Evolutionary conservation across 2,329 filamentous ascomycete genomes (phyloP).

Genomic region (Orbilia ellipsospora): DNA sequence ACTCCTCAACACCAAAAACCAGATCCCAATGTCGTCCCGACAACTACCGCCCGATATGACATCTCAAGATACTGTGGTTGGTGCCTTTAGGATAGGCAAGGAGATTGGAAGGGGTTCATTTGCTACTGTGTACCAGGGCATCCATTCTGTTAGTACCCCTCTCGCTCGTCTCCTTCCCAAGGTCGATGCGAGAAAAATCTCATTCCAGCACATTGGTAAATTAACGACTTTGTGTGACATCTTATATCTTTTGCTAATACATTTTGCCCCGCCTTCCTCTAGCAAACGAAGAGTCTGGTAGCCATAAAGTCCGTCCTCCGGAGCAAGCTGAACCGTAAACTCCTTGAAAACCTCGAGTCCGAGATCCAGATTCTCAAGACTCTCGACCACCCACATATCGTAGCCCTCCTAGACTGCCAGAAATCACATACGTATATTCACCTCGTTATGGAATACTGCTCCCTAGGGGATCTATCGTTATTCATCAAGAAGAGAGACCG

Average conservation of each 20-base stretch:
- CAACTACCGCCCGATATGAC: slow-evolving; percentile 50
- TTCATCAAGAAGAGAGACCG: slow-evolving; percentile 96
- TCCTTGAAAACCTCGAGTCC: slow-evolving; percentile 93
- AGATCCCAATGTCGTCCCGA: slow-evolving; percentile 45
- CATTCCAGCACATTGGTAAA: slow-evolving; percentile 24
- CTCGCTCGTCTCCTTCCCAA: slow-evolving; percentile 14
- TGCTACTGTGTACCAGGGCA: slow-evolving; percentile 90
- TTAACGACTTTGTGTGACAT: slow-evolving; percentile 18
- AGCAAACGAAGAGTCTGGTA: slow-evolving; percentile 84
- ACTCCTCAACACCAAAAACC: not conserved
- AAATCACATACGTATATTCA: slow-evolving; percentile 90
- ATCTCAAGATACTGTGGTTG: slow-evolving; percentile 53
- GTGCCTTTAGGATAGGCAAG: slow-evolving; percentile 77
- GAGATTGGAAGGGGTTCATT: slow-evolving; percentile 98
- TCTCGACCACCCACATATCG: slow-evolving; percentile 94
- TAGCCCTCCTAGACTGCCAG: slow-evolving; percentile 92
- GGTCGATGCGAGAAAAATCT: not conserved
- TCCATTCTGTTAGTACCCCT: slow-evolving; percentile 76
- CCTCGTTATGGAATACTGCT: slow-evolving; percentile 98
- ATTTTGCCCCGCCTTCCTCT: slow-evolving; percentile 26
- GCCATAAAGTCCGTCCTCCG: slow-evolving; percentile 97
- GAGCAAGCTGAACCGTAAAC: slow-evolving; percentile 89
- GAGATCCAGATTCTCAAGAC: slow-evolving; percentile 96
- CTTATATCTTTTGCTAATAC: slow-evolving; percentile 26
- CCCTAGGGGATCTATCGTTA: slow-evolving; percentile 89